Evolutionary conservation across 495 filamentous ascomycete species (phyloP), one percentile per base, ranked within the genome.

Genomic region (Elasticomyces elasticus): DNA sequence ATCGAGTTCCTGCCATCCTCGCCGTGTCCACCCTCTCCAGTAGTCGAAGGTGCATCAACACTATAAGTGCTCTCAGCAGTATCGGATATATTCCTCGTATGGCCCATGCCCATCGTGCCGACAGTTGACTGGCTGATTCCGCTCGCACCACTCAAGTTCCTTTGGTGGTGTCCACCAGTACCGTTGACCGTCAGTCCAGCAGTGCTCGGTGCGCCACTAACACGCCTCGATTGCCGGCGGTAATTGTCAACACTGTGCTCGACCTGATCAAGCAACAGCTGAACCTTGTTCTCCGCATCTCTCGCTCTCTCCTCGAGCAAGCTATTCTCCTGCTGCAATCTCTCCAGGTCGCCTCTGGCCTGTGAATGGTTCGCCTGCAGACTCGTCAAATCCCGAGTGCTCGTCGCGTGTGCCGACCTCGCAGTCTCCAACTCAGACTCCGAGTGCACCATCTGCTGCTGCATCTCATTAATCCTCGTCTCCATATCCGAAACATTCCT

Each of bases 171-270:
- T 19, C 35, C 38, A 2, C 42, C 43, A 17, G 26, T 20, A 5
- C 17, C 11, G 22, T 37, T 45, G 28, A 43, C 25, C 24, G 26
- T 9, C 50, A 60, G 55, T 49, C 62, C 47, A 71, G 55, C 62
- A 33, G 43, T 65, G 67, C 53, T 71, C 9, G 69, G 60, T 31
- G 54, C 37, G 33, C 54, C 59, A 44, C 49, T 33, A 49, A 54
- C 33, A 25, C 67, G 65, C 44, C 82, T 78, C 5, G 80, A 84
- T 64, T 86, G 89, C 44, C 92, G 83, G 42, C 92, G 85, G 68
- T 95, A 96, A 62, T 91, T 92, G 67, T 91, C 90, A 15, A 99
- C 92, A 1, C 87, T 94, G 13, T 79, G 79, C 64, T 90, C 90
- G 27, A 99, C 87, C 63, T 96, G 91, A 66, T 97, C 89, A 24